A percentile compares a stretch with the other conserved stretches of the same genome.
phyloP scores from a whole-genome alignment of 208 protist species.

The Crithidia bombi region DNA sequence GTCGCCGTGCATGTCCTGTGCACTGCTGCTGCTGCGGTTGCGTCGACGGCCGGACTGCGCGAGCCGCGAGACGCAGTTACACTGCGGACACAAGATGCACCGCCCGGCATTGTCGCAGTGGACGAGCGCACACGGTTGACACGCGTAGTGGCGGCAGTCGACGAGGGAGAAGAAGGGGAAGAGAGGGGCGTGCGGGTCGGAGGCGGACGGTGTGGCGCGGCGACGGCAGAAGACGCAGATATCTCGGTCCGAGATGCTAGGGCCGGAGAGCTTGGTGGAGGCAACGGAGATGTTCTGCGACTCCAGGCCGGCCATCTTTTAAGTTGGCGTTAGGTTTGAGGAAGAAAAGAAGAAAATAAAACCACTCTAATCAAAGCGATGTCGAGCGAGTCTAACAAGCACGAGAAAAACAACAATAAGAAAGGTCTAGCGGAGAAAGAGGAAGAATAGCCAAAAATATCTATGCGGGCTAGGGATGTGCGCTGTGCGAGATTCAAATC shows the following conservation, averaged over 20 bases:
- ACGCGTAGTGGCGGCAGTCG: conserved; percentile 90
- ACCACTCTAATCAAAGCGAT: not conserved
- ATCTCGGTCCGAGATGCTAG: conserved; percentile 34
- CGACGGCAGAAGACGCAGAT: conserved; percentile 75
- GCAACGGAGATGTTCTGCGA: conserved; percentile 83
- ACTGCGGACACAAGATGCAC: conserved; percentile 72
- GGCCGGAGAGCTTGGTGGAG: conserved; percentile 42
- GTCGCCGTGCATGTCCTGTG: not conserved
- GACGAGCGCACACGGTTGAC: conserved; percentile 89
- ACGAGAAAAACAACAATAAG: not conserved
- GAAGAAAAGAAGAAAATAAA: not conserved
- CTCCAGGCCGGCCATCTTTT: conserved; percentile 70
- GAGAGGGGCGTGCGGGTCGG: conserved; percentile 78
- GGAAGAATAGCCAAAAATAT: not conserved
- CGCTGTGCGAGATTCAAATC: too few relatives aligned
- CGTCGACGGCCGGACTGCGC: conserved; percentile 74
- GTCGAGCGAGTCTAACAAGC: not conserved
- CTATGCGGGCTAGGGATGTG: not conserved
- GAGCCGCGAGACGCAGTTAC: conserved; percentile 77
- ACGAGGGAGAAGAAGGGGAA: conserved; percentile 91
- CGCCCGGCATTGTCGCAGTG: conserved; percentile 80
- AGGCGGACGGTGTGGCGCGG: conserved; percentile 40
- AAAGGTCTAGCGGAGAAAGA: not conserved
- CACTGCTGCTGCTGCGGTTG: conserved; percentile 30
- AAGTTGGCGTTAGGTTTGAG: not conserved